A percentile compares a stretch with the other conserved stretches of the same genome.
Evolutionary conservation across 352 stramenopile species (phyloP).

Genomic region (Phytophthora fragariae): DNA sequence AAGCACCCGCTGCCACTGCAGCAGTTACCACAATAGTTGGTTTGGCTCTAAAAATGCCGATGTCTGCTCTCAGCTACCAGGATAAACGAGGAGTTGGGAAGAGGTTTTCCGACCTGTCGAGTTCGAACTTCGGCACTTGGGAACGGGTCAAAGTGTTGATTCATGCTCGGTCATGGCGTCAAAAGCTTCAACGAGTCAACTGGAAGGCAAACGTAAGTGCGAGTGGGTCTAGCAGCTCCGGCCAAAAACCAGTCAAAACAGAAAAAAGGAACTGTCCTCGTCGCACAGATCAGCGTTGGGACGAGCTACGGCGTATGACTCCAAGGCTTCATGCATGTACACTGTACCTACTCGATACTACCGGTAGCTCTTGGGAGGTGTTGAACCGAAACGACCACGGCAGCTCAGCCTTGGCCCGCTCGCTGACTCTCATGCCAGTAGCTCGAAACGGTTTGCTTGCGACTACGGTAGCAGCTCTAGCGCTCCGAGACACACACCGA

Average conservation of each 20-base stretch:
- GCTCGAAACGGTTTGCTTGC: conserved; percentile 8
- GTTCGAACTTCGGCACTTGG: not conserved
- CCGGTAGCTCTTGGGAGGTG: not conserved
- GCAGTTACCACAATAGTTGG: conserved; percentile 3
- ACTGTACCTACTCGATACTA: not conserved
- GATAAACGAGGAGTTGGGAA: not conserved
- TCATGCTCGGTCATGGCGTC: conserved; percentile 5
- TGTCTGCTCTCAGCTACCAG: not conserved
- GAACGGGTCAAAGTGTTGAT: conserved; percentile 17
- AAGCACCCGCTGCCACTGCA: not conserved
- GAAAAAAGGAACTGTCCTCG: conserved; percentile 4
- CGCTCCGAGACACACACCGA: too few species aligned
- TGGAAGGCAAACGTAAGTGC: not conserved
- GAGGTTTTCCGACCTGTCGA: not conserved
- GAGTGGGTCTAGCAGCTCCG: not conserved
- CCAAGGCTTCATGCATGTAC: not conserved
- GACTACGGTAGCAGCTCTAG: too few species aligned
- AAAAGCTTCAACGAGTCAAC: conserved; percentile 2
- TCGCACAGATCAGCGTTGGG: not conserved
- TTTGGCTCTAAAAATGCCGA: not conserved
- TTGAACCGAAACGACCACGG: conserved; percentile 15
- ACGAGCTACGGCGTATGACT: not conserved
- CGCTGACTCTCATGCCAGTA: conserved; percentile 1
- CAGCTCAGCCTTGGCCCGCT: not conserved
- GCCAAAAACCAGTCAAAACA: conserved; percentile 1